Percentiles rank a stretch among this genome's conserved stretches.
These are phyloP conservation scores for Chrysosphaeria jannelii DNA, from an alignment of 2,329 filamentous ascomycete species.

Conservation along the genomic window DNA sequence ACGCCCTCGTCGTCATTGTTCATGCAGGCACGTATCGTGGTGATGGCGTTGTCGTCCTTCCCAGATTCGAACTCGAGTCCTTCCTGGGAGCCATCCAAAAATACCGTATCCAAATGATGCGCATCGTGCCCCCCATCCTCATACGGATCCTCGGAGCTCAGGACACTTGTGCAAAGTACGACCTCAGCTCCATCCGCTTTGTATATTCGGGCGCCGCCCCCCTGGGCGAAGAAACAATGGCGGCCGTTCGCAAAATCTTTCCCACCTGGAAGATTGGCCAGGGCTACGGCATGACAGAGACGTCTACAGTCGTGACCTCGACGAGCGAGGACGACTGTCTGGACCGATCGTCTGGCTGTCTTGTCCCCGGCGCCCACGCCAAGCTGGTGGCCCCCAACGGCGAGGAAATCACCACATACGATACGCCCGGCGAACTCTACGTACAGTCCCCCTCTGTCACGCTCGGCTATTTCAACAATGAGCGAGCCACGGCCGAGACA, in stretches of 20 bases:
- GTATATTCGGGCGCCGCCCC: conserved; percentile 56
- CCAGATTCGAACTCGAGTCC: conserved; percentile 37
- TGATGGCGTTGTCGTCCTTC: conserved; percentile 38
- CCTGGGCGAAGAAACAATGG: conserved; percentile 39
- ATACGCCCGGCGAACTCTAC: conserved; percentile 53
- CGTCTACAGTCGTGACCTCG: conserved; percentile 34
- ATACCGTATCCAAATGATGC: conserved; percentile 34
- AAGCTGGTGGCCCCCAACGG: conserved; percentile 40
- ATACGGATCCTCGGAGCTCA: conserved; percentile 42
- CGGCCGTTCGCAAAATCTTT: conserved; percentile 27
- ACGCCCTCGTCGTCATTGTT: conserved; percentile 38
- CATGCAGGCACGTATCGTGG: conserved; percentile 36
- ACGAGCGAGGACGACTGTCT: conserved; percentile 31
- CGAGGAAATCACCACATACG: conserved; percentile 28
- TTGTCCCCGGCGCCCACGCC: conserved; percentile 32
- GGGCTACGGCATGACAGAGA: conserved; percentile 59
- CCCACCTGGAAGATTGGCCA: conserved; percentile 34
- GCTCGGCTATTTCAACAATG: conserved; percentile 66
- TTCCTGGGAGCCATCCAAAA: conserved; percentile 32
- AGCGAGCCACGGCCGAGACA: conserved; percentile 53
- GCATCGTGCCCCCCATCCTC: conserved; percentile 50
- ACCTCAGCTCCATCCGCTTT: conserved; percentile 33
- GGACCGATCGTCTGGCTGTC: conserved; percentile 39
- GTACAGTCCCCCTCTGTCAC: conserved; percentile 50
- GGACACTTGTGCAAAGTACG: conserved; percentile 29